phyloP scores from a whole-genome alignment of 140 eudicot genomes.

The Cichorium intybus region DNA sequence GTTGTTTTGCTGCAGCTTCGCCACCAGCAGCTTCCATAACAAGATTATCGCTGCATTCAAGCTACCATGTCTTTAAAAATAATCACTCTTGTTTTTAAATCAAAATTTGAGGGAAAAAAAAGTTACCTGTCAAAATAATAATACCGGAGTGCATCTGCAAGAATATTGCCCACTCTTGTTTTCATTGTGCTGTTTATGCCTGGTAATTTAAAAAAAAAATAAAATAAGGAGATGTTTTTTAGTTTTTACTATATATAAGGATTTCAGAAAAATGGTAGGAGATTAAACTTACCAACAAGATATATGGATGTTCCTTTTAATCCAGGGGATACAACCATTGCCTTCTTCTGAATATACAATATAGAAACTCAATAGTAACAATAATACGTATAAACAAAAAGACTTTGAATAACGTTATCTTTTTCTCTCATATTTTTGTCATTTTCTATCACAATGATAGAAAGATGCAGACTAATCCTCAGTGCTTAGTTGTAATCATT shows the following conservation, averaged over 20 bases:
- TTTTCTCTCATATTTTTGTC: not conserved
- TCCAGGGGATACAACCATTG: slow-evolving; percentile 58
- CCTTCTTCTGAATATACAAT: slow-evolving; percentile 68
- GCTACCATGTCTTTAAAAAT: slow-evolving; percentile 19
- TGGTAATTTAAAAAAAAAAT: slow-evolving; percentile 18
- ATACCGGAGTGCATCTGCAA: slow-evolving; percentile 76
- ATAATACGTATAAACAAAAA: slow-evolving; percentile 16
- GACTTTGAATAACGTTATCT: slow-evolving; percentile 4
- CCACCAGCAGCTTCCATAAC: slow-evolving; percentile 94
- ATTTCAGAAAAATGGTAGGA: not conserved
- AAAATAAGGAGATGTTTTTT: not conserved
- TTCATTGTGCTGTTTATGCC: slow-evolving; percentile 73
- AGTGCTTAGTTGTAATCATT: not conserved
- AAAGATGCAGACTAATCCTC: not conserved
- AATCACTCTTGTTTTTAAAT: slow-evolving; percentile 1
- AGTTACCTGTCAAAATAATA: slow-evolving; percentile 80
- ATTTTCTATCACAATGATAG: slow-evolving; percentile 2
- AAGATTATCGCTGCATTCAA: slow-evolving; percentile 60
- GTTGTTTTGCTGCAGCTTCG: slow-evolving; percentile 50
- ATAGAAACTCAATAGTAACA: slow-evolving; percentile 36
- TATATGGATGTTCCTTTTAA: slow-evolving; percentile 86
- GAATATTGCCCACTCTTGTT: slow-evolving; percentile 57
- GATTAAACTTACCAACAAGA: slow-evolving; percentile 63
- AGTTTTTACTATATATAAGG: not conserved
- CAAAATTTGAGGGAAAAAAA: not conserved